phyloP scores from a whole-genome alignment of 169 alveolate genomes.

The Plasmodium cynomolgi region DNA sequence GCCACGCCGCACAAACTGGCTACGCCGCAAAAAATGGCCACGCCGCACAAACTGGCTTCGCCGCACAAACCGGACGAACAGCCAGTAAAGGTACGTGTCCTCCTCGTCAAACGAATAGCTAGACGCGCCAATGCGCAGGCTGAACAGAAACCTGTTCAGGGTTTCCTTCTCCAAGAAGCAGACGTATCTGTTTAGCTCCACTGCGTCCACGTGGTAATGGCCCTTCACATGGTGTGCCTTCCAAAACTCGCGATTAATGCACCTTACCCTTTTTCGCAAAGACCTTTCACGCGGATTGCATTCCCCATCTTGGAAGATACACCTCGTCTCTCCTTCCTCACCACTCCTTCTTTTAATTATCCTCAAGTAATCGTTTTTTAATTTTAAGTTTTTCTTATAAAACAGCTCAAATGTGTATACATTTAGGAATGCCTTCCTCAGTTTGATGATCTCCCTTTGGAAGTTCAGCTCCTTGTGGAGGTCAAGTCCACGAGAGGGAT shows the following conservation, averaged over 20 bases:
- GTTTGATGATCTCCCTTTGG: slow-evolving; percentile 23
- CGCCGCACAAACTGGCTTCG: neutral
- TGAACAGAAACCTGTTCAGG: slow-evolving; percentile 31
- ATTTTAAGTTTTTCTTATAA: neutral
- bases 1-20: neutral
- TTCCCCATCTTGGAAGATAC: neutral
- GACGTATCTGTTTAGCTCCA: slow-evolving; percentile 36
- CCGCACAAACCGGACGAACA: neutral
- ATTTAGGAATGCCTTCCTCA: slow-evolving; percentile 38
- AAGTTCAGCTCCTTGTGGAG: slow-evolving; percentile 11
- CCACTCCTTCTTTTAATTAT: neutral
- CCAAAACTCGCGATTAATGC: neutral
- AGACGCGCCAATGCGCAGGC: slow-evolving; percentile 18
- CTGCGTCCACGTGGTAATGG: neutral
- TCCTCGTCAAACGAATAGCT: neutral
- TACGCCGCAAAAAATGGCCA: neutral
- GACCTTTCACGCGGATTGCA: neutral
- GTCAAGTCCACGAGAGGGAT: neutral
- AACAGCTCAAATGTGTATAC: slow-evolving; percentile 15
- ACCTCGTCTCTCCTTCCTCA: neutral
- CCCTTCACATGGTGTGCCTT: neutral
- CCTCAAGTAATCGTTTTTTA: slow-evolving; percentile 12
- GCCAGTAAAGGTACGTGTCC: slow-evolving; percentile 10
- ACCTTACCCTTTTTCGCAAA: neutral
- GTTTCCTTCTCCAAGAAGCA: slow-evolving; percentile 40